Percentiles rank a stretch among this genome's conserved stretches.
These are phyloP conservation scores for Sarocladium brachiariae DNA, from an alignment of 2,329 filamentous ascomycete genomes.

Conservation along the genomic window DNA sequence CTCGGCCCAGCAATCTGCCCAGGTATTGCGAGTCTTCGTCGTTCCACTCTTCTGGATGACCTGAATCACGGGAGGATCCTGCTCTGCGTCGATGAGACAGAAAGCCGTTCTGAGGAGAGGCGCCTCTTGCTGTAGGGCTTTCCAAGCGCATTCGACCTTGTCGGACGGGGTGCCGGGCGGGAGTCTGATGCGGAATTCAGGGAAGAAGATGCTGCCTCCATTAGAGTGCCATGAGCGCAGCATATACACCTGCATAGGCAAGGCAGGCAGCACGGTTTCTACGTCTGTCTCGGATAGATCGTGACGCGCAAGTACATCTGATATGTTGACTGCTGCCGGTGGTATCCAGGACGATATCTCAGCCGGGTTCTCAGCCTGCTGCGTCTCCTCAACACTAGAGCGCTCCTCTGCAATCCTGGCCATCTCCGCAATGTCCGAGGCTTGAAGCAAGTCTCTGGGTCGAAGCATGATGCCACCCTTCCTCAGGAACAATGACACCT, in stretches of 20 bases:
- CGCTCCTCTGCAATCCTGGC: conserved; percentile 23
- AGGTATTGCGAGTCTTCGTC: neutral
- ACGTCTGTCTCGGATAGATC: conserved; percentile 39
- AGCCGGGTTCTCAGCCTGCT: neutral
- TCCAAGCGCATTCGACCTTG: conserved; percentile 54
- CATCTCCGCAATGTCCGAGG: conserved; percentile 60
- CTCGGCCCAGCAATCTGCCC: neutral
- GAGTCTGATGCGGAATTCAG: conserved; percentile 46
- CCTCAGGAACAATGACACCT: conserved; percentile 64
- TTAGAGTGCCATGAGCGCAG: conserved; percentile 68
- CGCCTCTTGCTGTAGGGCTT: conserved; percentile 42
- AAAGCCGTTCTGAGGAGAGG: conserved; percentile 67
- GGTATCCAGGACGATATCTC: conserved; percentile 18
- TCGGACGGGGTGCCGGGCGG: conserved; percentile 23
- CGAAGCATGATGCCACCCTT: conserved; percentile 54
- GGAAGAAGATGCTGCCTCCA: conserved; percentile 61
- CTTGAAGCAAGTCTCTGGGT: conserved; percentile 65
- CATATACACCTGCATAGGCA: conserved; percentile 76
- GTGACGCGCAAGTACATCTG: conserved; percentile 28
- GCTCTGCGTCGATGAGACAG: conserved; percentile 37
- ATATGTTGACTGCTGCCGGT: conserved; percentile 31
- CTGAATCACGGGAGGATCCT: conserved; percentile 58
- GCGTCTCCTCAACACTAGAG: neutral
- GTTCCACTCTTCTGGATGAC: conserved; percentile 35
- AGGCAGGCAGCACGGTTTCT: conserved; percentile 57